Evolutionary conservation across 177 flowering plant genomes (phyloP), one percentile per base, ranked within the genome.

Genomic region (Vitis hybrid): DNA sequence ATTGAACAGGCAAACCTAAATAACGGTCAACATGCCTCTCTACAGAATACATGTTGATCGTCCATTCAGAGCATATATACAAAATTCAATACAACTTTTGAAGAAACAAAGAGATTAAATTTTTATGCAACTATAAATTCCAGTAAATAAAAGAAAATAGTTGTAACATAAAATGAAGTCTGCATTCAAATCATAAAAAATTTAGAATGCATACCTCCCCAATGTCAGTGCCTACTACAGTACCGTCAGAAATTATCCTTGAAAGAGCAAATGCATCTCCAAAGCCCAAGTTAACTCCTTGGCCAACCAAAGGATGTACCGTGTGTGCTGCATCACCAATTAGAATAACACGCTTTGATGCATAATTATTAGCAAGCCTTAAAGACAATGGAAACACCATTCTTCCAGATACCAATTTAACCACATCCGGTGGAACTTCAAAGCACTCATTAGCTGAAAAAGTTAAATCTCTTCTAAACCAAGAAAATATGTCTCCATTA

Each of bases 281-380:
- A 82, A 89, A 93, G 14, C 99, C 99, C 74, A 94, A 77, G 77
- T 96, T 96, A 54, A 96, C 99, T 55, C 98, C 99, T 82, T 96
- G 98, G 39, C 99, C 99, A 71, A 97, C 99, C 78, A 94, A 84
- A 68, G 99, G 98, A 81, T 96, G 99, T 69, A 96, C 91, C 19
- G 94, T 90, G 67, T 96, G 99, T 16, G 98, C 98, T 63, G 98
- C 97, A 81, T 96, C 99, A 65, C 99, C 98, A 79, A 94, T 75
- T 63, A 96, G 85, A 71, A 79, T 98, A 58, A 87, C 87, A 56
- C 86, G 91, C 59, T 82, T 83, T 61, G 89, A 80, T 29, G 81
- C 94, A 79, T 96, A 96, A 61, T 78, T 63, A 61, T 81, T 82
- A 53, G 94, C 94, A 72, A 92, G 98, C 85, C 65, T 85, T 66